These are phyloP conservation scores for Cercospora zeina DNA, from an alignment of 2,329 filamentous ascomycete species.

Conservation along the genomic window DNA sequence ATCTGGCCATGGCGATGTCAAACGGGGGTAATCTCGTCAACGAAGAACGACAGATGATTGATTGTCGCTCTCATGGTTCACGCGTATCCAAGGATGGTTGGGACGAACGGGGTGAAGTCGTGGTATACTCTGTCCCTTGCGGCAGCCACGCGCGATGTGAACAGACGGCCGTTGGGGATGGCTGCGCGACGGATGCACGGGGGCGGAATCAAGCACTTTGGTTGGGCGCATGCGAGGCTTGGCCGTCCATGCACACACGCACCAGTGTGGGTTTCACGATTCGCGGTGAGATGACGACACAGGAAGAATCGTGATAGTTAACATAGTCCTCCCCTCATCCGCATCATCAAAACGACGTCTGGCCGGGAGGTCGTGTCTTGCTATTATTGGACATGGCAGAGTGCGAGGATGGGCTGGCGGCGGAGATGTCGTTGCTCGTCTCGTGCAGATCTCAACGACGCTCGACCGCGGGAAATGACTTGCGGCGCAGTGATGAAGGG, in stretches of 20 bases:
- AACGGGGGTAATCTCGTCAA: background rate
- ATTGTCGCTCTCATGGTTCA: background rate
- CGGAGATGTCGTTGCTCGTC: background rate
- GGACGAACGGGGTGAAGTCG: constrained; percentile 1
- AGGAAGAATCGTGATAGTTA: too few relatives aligned
- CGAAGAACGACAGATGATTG: background rate
- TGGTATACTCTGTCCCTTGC: background rate
- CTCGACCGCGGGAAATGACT: background rate
- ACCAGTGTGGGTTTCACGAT: too few relatives aligned
- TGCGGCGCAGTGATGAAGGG: too few relatives aligned
- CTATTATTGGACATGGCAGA: background rate
- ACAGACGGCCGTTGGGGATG: background rate
- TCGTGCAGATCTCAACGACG: background rate
- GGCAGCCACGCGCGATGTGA: background rate
- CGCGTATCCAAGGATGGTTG: background rate
- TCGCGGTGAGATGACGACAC: too few relatives aligned
- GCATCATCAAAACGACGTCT: too few relatives aligned
- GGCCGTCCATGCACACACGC: background rate
- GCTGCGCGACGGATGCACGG: constrained; percentile 1
- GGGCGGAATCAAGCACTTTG: background rate
- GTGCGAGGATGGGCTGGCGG: background rate
- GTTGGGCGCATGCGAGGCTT: background rate
- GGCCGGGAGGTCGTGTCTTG: background rate
- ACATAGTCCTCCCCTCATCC: too few relatives aligned
- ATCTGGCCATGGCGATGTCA: background rate